Base-by-base conservation (phyloP, 2,329 filamentous ascomycete genomes). In the Epichloe bromicola region DNA sequence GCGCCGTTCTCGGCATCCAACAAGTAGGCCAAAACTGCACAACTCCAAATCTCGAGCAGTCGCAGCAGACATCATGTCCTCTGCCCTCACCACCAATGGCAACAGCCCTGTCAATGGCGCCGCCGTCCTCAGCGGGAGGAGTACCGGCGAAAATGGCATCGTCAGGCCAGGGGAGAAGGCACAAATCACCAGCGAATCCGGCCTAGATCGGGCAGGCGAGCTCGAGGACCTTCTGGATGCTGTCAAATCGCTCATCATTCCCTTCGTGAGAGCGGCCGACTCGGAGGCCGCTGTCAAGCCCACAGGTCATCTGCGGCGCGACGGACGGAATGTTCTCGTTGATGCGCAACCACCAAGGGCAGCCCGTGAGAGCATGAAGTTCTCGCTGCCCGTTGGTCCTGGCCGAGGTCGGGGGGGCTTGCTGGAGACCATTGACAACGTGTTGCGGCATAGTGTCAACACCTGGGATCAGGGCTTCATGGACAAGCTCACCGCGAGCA, bases 401-500 rank as follows among this genome's bases (percentile, higher is more conserved):
- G 82, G 78, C 10, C 71, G 70, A 55, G 84, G 83, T 0, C 85
- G 85, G 58, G 78, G 86, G 42, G 91, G 90, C 0, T 70, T 96
- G 23, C 70, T 95, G 23, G 74, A 80, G 34, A 78, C 80, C 2
- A 75, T 95, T 44, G 72, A 81, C 57, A 78, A 82, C 54, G 74
- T 96, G 20, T 73, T 96, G 39, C 75, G 79, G 55, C 88, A 94
- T 67, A 91, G 85, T 61, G 91, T 97, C 61, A 97, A 97, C 69
- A 96, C 90, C n/a, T 96, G 90, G 87, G 86, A 95, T 62, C 90
- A 95, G 67, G 91, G 91, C 8, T 97, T 97, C 68, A 70, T 97
- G 61, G 90, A 96, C 69, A 97, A 97, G 70, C 73, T 97, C 15
- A 97, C 95, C 67, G 81, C 85, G n/a, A 85, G 83, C 55, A 93